Evolutionary conservation across 83 land plant species (phyloP).

Genomic region (Diphasiastrum complanatum): DNA sequence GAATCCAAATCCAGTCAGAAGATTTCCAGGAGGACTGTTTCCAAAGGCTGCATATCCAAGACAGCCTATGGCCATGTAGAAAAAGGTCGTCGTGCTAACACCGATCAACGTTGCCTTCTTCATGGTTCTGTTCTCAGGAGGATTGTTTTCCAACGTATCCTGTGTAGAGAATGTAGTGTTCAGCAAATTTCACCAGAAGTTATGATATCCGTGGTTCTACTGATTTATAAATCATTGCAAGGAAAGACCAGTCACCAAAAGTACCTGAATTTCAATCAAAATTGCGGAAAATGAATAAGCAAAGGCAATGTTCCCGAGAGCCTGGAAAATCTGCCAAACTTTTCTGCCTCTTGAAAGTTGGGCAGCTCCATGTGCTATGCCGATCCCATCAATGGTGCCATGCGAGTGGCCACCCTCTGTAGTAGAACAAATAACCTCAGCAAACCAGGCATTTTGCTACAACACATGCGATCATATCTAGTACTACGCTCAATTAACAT

Average conservation of each 20-base stretch:
- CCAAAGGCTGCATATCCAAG: constrained; percentile 94
- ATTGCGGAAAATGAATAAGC: constrained; percentile 63
- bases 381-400: constrained; percentile 54
- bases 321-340: constrained; percentile 59
- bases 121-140: constrained; percentile 58
- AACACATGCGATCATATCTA: background rate
- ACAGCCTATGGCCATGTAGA: constrained; percentile 68
- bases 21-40: constrained; percentile 64
- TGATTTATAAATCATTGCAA: no score
- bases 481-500: no score
- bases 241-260: no score
- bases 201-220: no score
- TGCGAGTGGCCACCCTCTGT: constrained; percentile 33
- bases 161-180: no score
- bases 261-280: constrained; percentile 64
- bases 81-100: constrained; percentile 51
- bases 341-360: constrained; percentile 30
- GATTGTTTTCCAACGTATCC: constrained; percentile 62
- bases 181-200: no score
- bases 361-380: constrained; percentile 37
- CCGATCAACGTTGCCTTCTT: constrained; percentile 51
- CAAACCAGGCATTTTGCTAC: background rate
- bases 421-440: background rate
- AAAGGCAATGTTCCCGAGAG: constrained; percentile 68
- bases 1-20: constrained; percentile 80